A percentile compares a stretch with the other conserved stretches of the same genome.
Evolutionary conservation across 768 basidiomycete genomes (phyloP).

Genomic region (Piloderma croceum): DNA sequence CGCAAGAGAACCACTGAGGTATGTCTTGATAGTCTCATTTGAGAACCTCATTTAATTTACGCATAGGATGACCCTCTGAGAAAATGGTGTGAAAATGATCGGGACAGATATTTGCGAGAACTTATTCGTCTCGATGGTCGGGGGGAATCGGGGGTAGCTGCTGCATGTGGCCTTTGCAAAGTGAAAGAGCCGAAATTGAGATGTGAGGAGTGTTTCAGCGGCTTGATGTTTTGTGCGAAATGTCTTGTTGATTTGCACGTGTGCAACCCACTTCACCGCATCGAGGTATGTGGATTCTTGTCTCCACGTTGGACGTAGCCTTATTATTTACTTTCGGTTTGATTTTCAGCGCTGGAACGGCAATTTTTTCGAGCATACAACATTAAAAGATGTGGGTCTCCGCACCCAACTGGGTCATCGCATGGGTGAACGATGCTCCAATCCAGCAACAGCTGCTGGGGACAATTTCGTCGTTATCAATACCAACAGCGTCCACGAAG

Average conservation of each 20-base stretch:
- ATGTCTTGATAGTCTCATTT: too few species aligned
- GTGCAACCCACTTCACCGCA: conserved; percentile 6
- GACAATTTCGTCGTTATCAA: conserved; percentile 25
- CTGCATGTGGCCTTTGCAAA: background rate
- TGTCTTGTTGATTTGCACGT: conserved; percentile 12
- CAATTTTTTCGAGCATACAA: conserved; percentile 3
- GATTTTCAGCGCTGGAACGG: conserved; percentile 15
- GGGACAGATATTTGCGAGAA: conserved; percentile 10
- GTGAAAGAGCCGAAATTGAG: too few species aligned
- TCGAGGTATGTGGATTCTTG: conserved; percentile 10
- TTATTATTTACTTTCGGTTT: background rate
- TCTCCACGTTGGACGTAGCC: background rate
- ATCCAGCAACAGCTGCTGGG: conserved; percentile 5
- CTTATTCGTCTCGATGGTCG: conserved; percentile 10
- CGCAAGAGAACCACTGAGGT: too few species aligned
- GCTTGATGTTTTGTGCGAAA: conserved; percentile 4
- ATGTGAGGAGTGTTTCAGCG: background rate
- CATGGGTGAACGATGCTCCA: conserved; percentile 11
- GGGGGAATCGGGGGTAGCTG: conserved; percentile 10
- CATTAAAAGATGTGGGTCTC: conserved; percentile 14
- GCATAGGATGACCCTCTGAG: too few species aligned
- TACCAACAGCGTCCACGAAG: conserved; percentile 19
- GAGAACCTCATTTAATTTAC: too few species aligned
- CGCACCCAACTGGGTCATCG: conserved; percentile 19
- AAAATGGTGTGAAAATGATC: too few species aligned